Evolutionary conservation across 352 stramenopile species (phyloP), one percentile per base, ranked within the genome.

Genomic region (Phytopythium litorale): DNA sequence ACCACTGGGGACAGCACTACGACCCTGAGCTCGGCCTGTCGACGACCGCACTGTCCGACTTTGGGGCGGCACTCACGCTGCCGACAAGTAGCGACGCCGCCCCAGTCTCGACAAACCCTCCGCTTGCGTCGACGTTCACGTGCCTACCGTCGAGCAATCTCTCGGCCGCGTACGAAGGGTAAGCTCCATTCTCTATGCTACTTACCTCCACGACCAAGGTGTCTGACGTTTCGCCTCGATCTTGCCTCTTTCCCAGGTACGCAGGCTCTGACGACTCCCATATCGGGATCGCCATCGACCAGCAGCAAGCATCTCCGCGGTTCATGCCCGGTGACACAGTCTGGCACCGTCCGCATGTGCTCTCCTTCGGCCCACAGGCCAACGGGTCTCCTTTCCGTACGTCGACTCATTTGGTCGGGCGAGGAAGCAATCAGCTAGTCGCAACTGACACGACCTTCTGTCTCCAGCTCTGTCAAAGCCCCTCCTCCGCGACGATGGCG

Each of bases 391-490:
- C 72, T 19, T 82, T 84, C 43, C 59, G 75, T 86, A 76, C 42
- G 72, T 55, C 60, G 42, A 11, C 15, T 7, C 28, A 9, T 11
- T 38, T 37, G 25, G 18, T 49, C 42, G 7, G 42, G 4, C 9
- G 15, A 25, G 18, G 6, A 18, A 25, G 15, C 35, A 3, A 49
- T 49, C 42, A 25, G 9, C 21, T 19, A 49, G 3, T 49, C 42
- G 18, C 42, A n/a, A 49, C 5, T 35, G 9, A 53, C 46, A 16
- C 18, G 7, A 25, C 8, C 13, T 35, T n/a, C 8, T 13, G 13
- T 56, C 8, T 3, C 8, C 60, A 94, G 86, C 76, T 11, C 56
- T 94, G 32, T 91, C 77, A 6, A 94, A 94, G 58, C 86, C 83
- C 4, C 78, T 92, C 51, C 16, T 91, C 38, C 84, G 86, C 18